Percentiles rank a stretch among this genome's conserved stretches.
phyloP scores from a whole-genome alignment of 2,329 filamentous ascomycete species.

The Nemania sp. region DNA sequence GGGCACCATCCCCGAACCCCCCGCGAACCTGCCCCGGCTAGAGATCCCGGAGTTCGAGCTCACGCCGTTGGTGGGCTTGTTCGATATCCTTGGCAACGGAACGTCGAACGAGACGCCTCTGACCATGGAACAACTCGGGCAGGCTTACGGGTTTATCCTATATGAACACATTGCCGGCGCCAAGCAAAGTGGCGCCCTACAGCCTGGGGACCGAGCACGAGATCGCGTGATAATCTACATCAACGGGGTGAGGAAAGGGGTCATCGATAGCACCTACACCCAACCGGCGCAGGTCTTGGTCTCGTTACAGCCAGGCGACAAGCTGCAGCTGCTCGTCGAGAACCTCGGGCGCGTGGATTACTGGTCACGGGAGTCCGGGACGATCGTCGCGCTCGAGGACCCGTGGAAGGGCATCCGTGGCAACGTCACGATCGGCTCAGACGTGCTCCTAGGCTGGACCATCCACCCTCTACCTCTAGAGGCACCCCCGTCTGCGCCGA shows the following conservation, averaged over 20 bases:
- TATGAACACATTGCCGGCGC: constrained; percentile 45
- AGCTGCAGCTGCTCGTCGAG: constrained; percentile 51
- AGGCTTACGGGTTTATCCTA: constrained; percentile 50
- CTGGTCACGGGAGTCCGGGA: constrained; percentile 41
- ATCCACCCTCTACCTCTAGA: constrained; percentile 46
- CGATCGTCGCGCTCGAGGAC: constrained; percentile 45
- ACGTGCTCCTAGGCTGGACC: constrained; percentile 45
- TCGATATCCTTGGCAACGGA: constrained; percentile 41
- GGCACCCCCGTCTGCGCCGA: constrained; percentile 29
- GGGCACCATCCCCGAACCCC: constrained; percentile 45
- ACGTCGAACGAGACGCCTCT: constrained; percentile 39
- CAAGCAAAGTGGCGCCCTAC: constrained; percentile 40
- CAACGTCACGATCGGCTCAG: constrained; percentile 47
- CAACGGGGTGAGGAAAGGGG: constrained; percentile 47
- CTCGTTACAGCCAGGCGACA: constrained; percentile 45
- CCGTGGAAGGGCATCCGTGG: constrained; percentile 52
- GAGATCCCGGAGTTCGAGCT: constrained; percentile 45
- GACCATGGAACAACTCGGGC: constrained; percentile 52
- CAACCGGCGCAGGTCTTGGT: constrained; percentile 46
- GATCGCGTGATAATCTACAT: constrained; percentile 55
- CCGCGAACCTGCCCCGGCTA: constrained; percentile 40
- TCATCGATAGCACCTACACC: constrained; percentile 52
- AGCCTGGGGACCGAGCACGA: constrained; percentile 49
- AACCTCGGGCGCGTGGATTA: constrained; percentile 57
- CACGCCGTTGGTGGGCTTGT: constrained; percentile 45